Evolutionary conservation across 208 protist species (phyloP), one percentile per base, ranked within the genome.

Genomic region (Trichomonas vaginalis): DNA sequence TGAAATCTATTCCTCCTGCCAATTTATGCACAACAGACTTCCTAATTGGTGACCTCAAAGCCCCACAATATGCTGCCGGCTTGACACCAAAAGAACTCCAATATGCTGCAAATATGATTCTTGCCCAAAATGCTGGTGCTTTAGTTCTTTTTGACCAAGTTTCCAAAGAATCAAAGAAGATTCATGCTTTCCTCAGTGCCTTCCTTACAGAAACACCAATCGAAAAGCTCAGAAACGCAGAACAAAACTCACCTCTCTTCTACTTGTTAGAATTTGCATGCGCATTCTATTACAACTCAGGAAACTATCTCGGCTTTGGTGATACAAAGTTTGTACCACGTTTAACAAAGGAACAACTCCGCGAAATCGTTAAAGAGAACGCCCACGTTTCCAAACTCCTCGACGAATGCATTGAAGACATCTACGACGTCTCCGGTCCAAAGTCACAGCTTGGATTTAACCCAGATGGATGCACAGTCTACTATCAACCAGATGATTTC

Each of bases 241-340:
- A 48, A 4, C 35, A 46, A 90, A 37, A 46, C 10, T 27, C 37
- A 48, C 6, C 10, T 35, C 10, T 90, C 10, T 39, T 45, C 10
- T 90, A 48, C 32, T 35, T 90, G 0, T 8, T 48, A 45, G 82
- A 90, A 48, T 90, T 45, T n/a, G 82, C 82, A 2, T 27, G n/a
- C 10, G 3, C 8, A 35, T 90, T 90, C 42, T 90, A 49, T 40
- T 90, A 90, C 42, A 46, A 90, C n/a, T 17, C n/a, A n/a, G 82
- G 82, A 10, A 90, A 90, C n/a, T 90, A 35, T n/a, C 82, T 90
- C 37, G 82, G 82, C 3, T 90, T 90, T 48, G 82, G 82, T 48
- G 82, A 90, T n/a, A 90, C 82, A 90, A 90, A 90, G 42, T 90
- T 90, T 40, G 42, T 90, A 48, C 82, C 82, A 49, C 4, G 82